Conservation (phyloP, 163 green algal genomes). For the Chloromonas sp. region DNA sequence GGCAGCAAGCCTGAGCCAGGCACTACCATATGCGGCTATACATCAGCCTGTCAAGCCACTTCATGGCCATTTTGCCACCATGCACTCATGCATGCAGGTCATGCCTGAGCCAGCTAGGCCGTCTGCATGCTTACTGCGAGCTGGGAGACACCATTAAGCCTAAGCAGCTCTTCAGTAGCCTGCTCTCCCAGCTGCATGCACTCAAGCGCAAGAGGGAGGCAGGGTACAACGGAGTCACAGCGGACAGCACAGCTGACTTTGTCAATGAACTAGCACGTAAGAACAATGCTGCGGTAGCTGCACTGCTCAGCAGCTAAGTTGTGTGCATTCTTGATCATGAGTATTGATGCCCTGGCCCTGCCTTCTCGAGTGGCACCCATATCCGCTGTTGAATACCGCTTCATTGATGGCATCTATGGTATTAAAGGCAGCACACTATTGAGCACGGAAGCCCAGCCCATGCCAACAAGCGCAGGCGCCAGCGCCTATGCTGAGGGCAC, state of each 20-base stretch:
- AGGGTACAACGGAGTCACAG: neutral
- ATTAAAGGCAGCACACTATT: too few species aligned
- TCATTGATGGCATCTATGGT: too few species aligned
- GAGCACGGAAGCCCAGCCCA: too few species aligned
- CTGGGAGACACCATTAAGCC: constrained; percentile 3
- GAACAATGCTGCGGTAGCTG: neutral
- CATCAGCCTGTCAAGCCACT: neutral
- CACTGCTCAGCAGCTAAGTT: neutral
- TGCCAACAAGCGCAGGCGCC: too few species aligned
- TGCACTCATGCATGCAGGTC: neutral
- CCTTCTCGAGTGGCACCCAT: too few species aligned
- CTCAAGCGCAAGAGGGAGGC: neutral
- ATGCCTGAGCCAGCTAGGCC: neutral
- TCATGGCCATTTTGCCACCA: neutral
- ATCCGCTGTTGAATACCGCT: too few species aligned
- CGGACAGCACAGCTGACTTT: neutral
- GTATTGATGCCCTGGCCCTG: too few species aligned
- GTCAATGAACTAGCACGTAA: neutral
- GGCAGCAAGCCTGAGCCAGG: neutral
- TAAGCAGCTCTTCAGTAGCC: constrained; percentile 3
- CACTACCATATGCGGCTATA: neutral
- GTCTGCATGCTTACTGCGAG: constrained; percentile 1
- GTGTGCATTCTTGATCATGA: neutral
- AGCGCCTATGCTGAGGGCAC: too few species aligned
- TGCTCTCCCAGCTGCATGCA: neutral